Evolutionary conservation across 2,329 filamentous ascomycete species (phyloP).

Genomic region (Beauveria caledonica): DNA sequence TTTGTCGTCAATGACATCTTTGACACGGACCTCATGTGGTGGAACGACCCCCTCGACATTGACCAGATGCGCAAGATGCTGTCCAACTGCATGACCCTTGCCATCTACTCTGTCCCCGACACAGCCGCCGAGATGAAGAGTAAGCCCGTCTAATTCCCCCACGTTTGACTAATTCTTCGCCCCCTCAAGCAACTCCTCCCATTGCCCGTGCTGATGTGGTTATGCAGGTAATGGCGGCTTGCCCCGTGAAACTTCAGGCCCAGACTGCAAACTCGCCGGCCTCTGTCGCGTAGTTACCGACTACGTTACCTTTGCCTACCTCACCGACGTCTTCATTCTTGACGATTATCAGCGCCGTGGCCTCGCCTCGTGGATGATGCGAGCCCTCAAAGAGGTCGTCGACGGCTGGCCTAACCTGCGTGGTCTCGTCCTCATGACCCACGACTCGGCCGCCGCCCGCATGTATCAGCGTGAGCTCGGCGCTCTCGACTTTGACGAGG

Average conservation of each 20-base stretch:
- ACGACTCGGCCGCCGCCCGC: conserved; percentile 28
- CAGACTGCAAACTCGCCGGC: conserved; percentile 29
- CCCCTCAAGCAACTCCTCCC: conserved; percentile 19
- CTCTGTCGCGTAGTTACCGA: conserved; percentile 57
- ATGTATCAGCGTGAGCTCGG: conserved; percentile 42
- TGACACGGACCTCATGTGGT: conserved; percentile 50
- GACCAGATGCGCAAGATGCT: conserved; percentile 42
- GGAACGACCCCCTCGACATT: conserved; percentile 46
- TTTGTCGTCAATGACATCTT: conserved; percentile 48
- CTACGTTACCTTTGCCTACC: conserved; percentile 57
- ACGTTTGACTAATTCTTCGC: conserved; percentile 12
- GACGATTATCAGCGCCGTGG: conserved; percentile 52
- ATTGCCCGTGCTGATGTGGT: too few relatives aligned
- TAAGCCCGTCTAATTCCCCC: conserved; percentile 21
- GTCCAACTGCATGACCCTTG: conserved; percentile 51
- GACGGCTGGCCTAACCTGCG: conserved; percentile 51
- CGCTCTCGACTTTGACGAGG: conserved; percentile 35
- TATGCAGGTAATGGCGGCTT: conserved; percentile 23
- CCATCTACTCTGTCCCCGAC: conserved; percentile 41
- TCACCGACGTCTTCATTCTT: conserved; percentile 59
- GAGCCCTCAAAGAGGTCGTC: conserved; percentile 49
- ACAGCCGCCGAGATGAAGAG: conserved; percentile 31
- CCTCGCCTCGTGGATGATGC: conserved; percentile 57
- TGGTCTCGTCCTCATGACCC: conserved; percentile 47
- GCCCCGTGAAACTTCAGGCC: conserved; percentile 22